These are phyloP conservation scores for Nitzschia sp. DNA, from an alignment of 108 stramenopile genomes.

Conservation along the genomic window DNA sequence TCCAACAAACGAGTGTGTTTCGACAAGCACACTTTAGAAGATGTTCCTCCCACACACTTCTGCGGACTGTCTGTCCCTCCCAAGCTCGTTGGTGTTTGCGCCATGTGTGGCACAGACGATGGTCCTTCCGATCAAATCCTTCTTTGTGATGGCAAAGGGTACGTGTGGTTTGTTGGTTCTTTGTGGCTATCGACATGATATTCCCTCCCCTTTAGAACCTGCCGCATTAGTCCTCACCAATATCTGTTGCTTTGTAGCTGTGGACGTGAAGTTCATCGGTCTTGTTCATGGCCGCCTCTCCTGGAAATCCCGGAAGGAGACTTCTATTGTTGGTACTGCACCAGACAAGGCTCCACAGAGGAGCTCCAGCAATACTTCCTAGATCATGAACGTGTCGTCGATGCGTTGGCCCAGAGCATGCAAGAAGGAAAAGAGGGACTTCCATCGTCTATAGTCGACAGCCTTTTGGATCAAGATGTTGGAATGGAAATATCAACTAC, in stretches of 20 bases:
- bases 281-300: slow-evolving; percentile 45
- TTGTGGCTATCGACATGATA: not conserved
- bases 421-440: not conserved
- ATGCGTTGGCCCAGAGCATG: slow-evolving; percentile 28
- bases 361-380: slow-evolving; percentile 56
- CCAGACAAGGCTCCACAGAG: slow-evolving; percentile 40
- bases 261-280: slow-evolving; percentile 57
- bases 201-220: not conserved
- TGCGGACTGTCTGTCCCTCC: slow-evolving; percentile 17
- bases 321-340: slow-evolving; percentile 60
- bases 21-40: not conserved
- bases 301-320: slow-evolving; percentile 49
- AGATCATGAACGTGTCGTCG: slow-evolving; percentile 31
- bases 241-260: slow-evolving; percentile 22
- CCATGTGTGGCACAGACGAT: slow-evolving; percentile 10
- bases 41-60: slow-evolving; percentile 6
- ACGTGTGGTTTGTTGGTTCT: not conserved
- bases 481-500: not conserved
- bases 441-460: slow-evolving; percentile 26
- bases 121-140: slow-evolving; percentile 2
- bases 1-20: slow-evolving; percentile 3
- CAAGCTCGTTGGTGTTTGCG: slow-evolving; percentile 23
- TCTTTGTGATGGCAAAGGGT: slow-evolving; percentile 36
- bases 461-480: slow-evolving; percentile 37
- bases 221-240: not conserved